These are phyloP conservation scores for Salix brachista DNA, from an alignment of 345 rosid genomes.

Conservation along the genomic window DNA sequence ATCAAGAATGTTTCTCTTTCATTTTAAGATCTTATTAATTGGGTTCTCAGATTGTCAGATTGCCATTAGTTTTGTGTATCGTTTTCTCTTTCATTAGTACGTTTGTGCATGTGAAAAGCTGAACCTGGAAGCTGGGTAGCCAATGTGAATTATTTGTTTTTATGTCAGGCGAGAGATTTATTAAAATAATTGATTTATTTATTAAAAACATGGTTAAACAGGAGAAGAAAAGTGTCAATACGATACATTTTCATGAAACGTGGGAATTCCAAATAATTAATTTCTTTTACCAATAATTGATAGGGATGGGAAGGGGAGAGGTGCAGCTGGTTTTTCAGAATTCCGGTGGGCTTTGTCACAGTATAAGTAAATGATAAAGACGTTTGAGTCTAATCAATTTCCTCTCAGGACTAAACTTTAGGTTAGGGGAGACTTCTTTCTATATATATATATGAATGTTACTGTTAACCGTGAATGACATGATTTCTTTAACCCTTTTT, in stretches of 20 bases:
- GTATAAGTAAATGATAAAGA: background rate
- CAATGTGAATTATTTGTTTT: background rate
- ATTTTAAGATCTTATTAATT: background rate
- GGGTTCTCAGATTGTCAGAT: background rate
- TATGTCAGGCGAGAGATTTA: no score
- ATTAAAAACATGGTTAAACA: no score
- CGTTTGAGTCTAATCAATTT: background rate
- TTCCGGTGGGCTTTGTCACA: background rate
- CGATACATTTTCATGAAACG: background rate
- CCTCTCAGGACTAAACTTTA: background rate
- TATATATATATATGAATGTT: no score
- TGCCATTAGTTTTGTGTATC: background rate
- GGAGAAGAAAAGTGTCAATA: no score
- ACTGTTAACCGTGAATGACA: no score
- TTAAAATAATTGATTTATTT: no score
- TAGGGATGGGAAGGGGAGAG: background rate
- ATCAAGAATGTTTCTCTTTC: constrained; percentile 8
- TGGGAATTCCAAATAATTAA: background rate
- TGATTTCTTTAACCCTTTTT: no score
- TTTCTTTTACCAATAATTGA: no score
- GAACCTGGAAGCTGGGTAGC: background rate
- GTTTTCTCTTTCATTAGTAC: background rate
- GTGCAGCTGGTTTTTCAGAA: background rate
- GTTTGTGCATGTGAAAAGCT: background rate
- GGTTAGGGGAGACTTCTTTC: no score